A percentile compares a stretch with the other conserved stretches of the same genome.
These are phyloP conservation scores for Fistulina hepatica DNA, from an alignment of 1,284 basidiomycete species.

Conservation along the genomic window DNA sequence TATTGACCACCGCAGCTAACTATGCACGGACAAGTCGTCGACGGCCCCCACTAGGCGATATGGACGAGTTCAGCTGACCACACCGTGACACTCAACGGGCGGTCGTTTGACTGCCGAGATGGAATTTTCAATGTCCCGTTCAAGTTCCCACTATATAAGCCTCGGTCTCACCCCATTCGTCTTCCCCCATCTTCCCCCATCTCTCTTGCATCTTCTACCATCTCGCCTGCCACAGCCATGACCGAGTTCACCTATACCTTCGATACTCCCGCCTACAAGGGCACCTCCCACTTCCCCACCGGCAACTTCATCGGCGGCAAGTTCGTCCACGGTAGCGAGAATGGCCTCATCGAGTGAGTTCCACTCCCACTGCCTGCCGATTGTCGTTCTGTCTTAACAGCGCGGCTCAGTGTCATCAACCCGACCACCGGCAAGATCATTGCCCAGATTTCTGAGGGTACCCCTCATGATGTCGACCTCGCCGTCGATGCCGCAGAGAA, in stretches of 20 bases:
- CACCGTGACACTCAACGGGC: no score
- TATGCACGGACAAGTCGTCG: no score
- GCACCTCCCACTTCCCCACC: slow-evolving; percentile 55
- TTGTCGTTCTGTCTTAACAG: neutral
- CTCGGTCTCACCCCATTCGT: no score
- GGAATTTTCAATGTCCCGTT: no score
- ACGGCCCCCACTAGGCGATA: no score
- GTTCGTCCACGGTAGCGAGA: slow-evolving; percentile 56
- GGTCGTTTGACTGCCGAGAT: no score
- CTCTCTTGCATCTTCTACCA: slow-evolving; percentile 12
- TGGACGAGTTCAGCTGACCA: no score
- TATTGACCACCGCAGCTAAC: no score
- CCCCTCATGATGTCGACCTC: slow-evolving; percentile 58
- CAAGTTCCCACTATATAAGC: no score
- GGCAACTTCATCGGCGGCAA: slow-evolving; percentile 80
- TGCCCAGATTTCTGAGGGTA: slow-evolving; percentile 59
- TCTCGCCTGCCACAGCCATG: slow-evolving; percentile 14
- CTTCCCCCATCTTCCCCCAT: neutral
- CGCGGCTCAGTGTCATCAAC: neutral
- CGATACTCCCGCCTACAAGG: slow-evolving; percentile 60
- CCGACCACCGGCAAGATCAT: slow-evolving; percentile 61
- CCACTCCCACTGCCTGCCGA: neutral
- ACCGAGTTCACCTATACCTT: slow-evolving; percentile 48
- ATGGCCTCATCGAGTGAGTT: slow-evolving; percentile 58
- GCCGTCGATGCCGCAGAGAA: slow-evolving; percentile 72